Evolutionary conservation across 495 filamentous ascomycete genomes (phyloP), one percentile per base, ranked within the genome.

Genomic region (Emericellopsis terricola): DNA sequence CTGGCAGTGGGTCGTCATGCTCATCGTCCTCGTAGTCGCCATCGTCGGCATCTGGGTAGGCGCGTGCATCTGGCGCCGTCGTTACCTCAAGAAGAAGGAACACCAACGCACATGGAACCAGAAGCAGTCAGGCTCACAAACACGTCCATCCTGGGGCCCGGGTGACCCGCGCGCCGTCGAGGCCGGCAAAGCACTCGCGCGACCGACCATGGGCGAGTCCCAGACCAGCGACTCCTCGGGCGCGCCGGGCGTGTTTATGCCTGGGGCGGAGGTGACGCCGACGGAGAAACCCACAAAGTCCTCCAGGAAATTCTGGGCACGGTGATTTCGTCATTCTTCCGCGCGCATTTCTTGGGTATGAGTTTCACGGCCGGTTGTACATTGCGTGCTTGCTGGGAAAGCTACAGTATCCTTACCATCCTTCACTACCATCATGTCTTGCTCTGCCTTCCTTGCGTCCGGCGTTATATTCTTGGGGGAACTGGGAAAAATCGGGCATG

Each of bases 1-100:
- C 44, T 64, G 55, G 43, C 53, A 62, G 51, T 71, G 64, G 63
- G 60, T 71, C n/a, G 57, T 69, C 34, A 65, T 69, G 49, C 51
- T 69, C 19, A 56, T 69, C 32, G 48, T 69, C 35, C 48, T 71
- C 29, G 51, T 67, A 10, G 53, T 71, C 18, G 62, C 50, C 31
- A 60, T 71, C 19, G 44, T 52, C 15, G 64, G 53, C 28, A 64
- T 63, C 36, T 71, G 67, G 67, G 44, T 64, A 7, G 63, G 57
- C 15, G 67, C 67, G 27, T 65, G 60, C 43, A 42, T 68, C 39
- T 63, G 64, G 55, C 54, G 65, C 28, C 51, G 56, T 34, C 52
- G 59, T 24, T 69, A 71, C 43, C 48, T 68, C 24, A 55, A 49
- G 38, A 68, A 60, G 44, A 64, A 55, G 44, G 64, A 69, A 26